Evolutionary conservation across 2,329 filamentous ascomycete species (phyloP).

Genomic region (Colletotrichum caudatum): DNA sequence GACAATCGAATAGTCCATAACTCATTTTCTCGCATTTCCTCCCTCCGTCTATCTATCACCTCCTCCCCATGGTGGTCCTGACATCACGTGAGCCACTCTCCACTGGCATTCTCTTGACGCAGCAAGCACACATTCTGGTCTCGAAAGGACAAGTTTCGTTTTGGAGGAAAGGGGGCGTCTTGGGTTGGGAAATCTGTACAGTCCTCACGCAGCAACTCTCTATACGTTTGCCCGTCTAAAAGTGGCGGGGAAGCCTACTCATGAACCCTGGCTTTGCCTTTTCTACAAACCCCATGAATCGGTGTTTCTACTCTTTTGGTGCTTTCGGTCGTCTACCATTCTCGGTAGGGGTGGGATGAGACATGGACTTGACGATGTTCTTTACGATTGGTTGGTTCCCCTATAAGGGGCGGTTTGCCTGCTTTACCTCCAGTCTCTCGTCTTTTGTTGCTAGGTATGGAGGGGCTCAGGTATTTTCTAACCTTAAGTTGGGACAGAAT

Average conservation of each 20-base stretch:
- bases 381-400: constrained; percentile 29
- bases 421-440: constrained; percentile 22
- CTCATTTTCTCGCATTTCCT: constrained; percentile 48
- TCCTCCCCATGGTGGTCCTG: constrained; percentile 42
- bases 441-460: constrained; percentile 33
- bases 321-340: constrained; percentile 16
- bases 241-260: constrained; percentile 36
- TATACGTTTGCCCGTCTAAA: constrained; percentile 39
- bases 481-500: constrained; percentile 35
- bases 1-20: constrained; percentile 68
- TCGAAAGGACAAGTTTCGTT: constrained; percentile 49
- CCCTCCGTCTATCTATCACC: constrained; percentile 38
- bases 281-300: constrained; percentile 34
- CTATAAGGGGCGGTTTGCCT: constrained; percentile 30
- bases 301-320: constrained; percentile 38
- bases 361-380: constrained; percentile 19
- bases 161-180: constrained; percentile 49
- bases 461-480: constrained; percentile 30
- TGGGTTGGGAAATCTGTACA: constrained; percentile 52
- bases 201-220: constrained; percentile 43
- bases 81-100: constrained; percentile 41
- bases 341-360: constrained; percentile 23
- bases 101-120: constrained; percentile 41
- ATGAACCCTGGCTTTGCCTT: constrained; percentile 40
- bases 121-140: constrained; percentile 42